Evolutionary conservation across 75 land plant genomes (phyloP).

Genomic region (Selaginella moellendorffii): DNA sequence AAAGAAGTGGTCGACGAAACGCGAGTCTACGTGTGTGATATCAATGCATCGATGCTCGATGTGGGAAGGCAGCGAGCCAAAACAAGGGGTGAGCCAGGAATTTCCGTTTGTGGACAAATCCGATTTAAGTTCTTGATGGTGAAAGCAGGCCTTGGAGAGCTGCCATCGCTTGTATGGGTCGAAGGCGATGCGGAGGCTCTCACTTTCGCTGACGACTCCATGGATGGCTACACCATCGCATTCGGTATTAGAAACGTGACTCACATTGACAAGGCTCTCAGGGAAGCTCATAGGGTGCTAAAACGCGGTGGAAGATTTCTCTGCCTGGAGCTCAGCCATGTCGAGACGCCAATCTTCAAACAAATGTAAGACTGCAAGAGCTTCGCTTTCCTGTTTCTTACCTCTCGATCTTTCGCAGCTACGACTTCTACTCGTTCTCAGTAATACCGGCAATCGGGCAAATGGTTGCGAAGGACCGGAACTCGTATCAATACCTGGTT

Average conservation of each 20-base stretch:
- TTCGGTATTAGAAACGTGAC: conserved; percentile 99
- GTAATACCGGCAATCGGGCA: conserved; percentile 76
- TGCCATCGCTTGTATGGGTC: conserved; percentile 51
- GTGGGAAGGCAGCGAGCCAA: conserved; percentile 73
- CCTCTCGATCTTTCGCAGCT: conserved; percentile 28
- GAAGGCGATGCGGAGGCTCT: conserved; percentile 97
- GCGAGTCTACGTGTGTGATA: conserved; percentile 77
- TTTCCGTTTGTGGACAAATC: too few relatives aligned
- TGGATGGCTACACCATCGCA: conserved; percentile 98
- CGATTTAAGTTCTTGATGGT: too few relatives aligned
- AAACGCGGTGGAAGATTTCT: conserved; percentile 80
- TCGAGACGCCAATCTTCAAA: conserved; percentile 51
- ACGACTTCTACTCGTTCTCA: conserved; percentile 77
- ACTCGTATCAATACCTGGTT: conserved; percentile 84
- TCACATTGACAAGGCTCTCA: conserved; percentile 81
- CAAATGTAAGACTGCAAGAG: conserved; percentile 33
- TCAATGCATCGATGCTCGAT: conserved; percentile 78
- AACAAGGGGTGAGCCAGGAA: conserved; percentile 71
- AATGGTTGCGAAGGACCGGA: conserved; percentile 72
- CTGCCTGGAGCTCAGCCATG: conserved; percentile 94
- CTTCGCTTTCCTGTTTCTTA: not conserved
- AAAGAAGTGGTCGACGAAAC: conserved; percentile 45
- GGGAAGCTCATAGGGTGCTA: conserved; percentile 85
- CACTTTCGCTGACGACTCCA: conserved; percentile 48
- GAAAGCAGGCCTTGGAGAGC: conserved; percentile 60